A percentile compares a stretch with the other conserved stretches of the same genome.
Conservation (phyloP, 352 stramenopile genomes). For the Hyaloperonospora brassicae region DNA sequence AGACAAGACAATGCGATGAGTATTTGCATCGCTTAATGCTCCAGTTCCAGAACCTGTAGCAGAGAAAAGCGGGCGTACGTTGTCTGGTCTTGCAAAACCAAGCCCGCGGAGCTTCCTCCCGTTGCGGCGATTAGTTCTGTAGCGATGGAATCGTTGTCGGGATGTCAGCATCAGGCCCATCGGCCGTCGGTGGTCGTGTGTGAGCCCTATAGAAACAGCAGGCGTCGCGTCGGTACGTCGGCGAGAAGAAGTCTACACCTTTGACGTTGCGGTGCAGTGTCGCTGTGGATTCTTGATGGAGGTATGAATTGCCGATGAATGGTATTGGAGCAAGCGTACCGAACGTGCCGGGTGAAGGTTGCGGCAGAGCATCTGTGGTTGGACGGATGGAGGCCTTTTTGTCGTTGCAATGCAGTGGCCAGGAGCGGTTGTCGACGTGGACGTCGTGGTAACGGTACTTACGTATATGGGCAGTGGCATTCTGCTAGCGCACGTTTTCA, state of each 20-base stretch:
- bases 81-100: constrained; percentile 57
- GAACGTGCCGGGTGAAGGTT: constrained; percentile 83
- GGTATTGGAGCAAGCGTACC: constrained; percentile 76
- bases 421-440: constrained; percentile 76
- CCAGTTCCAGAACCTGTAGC: constrained; percentile 61
- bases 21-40: no score
- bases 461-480: constrained; percentile 75
- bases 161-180: constrained; percentile 63
- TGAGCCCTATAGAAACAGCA: constrained; percentile 91
- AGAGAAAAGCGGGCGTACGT: constrained; percentile 92
- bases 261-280: constrained; percentile 54
- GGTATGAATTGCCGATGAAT: constrained; percentile 71
- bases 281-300: constrained; percentile 77
- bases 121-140: constrained; percentile 94
- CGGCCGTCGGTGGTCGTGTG: constrained; percentile 61
- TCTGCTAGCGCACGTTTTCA: constrained; percentile 87
- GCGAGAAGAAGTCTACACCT: constrained; percentile 80
- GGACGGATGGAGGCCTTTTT: constrained; percentile 85
- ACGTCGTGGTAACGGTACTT: constrained; percentile 85
- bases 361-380: constrained; percentile 87
- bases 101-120: constrained; percentile 88
- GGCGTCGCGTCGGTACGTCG: constrained; percentile 87
- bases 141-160: constrained; percentile 85
- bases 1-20: no score
- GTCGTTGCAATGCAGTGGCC: constrained; percentile 89